Percentiles rank a stretch among this genome's conserved stretches.
phyloP scores from a whole-genome alignment of 805 yeast species.

The Phaffomyces opuntiae region DNA sequence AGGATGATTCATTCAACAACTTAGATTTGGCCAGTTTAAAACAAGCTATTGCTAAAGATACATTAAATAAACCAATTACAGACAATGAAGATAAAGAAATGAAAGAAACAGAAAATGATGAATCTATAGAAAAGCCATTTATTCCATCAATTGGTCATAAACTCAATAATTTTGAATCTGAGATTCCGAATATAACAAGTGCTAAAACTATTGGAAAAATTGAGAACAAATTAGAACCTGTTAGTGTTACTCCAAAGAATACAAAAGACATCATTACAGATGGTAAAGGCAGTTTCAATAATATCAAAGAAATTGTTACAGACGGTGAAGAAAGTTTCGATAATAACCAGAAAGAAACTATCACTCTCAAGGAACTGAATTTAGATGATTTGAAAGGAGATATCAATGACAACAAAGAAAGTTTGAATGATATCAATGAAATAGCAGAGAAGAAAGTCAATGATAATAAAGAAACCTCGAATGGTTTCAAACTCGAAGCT shows the following conservation, averaged over 20 bases:
- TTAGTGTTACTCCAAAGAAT: too few relatives aligned
- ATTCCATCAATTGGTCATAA: too few relatives aligned
- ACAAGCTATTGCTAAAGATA: constrained; percentile 8
- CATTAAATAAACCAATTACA: neutral
- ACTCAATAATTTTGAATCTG: too few relatives aligned
- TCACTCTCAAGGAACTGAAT: neutral
- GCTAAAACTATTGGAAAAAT: too few relatives aligned
- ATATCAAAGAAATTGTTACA: neutral
- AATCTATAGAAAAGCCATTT: neutral
- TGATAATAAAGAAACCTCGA: too few relatives aligned
- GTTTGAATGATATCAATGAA: neutral
- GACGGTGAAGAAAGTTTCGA: too few relatives aligned
- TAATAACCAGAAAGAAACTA: neutral
- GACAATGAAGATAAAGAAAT: neutral
- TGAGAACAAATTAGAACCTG: neutral
- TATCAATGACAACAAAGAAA: too few relatives aligned
- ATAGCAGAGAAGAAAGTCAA: neutral
- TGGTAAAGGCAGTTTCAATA: too few relatives aligned
- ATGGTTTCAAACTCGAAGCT: too few relatives aligned
- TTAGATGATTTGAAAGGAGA: too few relatives aligned
- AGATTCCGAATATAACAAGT: too few relatives aligned
- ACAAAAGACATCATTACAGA: too few relatives aligned
- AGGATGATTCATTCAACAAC: constrained; percentile 1
- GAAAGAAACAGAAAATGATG: neutral
- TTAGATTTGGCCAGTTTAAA: constrained; percentile 4